Conservation (phyloP, 1,284 basidiomycete genomes). For the Puccinia coronata region DNA sequence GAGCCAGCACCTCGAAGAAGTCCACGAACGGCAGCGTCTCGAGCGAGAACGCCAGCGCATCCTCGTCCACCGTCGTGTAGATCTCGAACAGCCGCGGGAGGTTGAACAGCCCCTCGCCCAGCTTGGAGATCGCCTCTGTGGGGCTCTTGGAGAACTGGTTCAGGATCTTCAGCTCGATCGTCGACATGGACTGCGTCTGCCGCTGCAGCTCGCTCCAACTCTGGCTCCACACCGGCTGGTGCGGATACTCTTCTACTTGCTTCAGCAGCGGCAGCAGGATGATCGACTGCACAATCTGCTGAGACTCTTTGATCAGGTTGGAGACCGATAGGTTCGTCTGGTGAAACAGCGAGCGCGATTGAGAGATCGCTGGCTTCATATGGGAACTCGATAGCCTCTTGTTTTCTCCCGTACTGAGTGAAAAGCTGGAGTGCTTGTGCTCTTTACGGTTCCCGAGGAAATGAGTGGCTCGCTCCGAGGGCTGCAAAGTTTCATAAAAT, state of each 20-base stretch:
- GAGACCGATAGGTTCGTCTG: constrained; percentile 67
- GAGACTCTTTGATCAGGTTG: constrained; percentile 71
- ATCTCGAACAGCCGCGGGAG: constrained; percentile 90
- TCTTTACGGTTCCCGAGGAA: background rate
- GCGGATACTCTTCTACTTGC: constrained; percentile 73
- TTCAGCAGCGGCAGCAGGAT: constrained; percentile 80
- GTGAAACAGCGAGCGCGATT: constrained; percentile 60
- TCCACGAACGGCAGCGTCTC: constrained; percentile 75
- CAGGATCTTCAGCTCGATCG: constrained; percentile 74
- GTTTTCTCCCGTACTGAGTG: background rate
- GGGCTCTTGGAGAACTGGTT: constrained; percentile 85
- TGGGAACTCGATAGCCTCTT: background rate
- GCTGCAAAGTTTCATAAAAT: constrained; percentile 63
- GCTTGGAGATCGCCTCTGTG: constrained; percentile 79
- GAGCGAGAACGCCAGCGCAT: constrained; percentile 83
- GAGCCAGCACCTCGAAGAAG: constrained; percentile 61
- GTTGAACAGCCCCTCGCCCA: constrained; percentile 89
- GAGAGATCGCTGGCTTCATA: background rate
- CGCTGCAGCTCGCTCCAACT: constrained; percentile 51
- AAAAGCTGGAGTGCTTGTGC: background rate
- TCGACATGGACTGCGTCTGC: constrained; percentile 50
- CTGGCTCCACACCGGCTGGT: constrained; percentile 70
- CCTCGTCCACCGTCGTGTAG: constrained; percentile 70
- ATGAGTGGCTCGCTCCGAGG: background rate
- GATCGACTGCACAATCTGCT: constrained; percentile 74